Conservation (phyloP, 2,329 filamentous ascomycete genomes). For the Verticillium isaacii region DNA sequence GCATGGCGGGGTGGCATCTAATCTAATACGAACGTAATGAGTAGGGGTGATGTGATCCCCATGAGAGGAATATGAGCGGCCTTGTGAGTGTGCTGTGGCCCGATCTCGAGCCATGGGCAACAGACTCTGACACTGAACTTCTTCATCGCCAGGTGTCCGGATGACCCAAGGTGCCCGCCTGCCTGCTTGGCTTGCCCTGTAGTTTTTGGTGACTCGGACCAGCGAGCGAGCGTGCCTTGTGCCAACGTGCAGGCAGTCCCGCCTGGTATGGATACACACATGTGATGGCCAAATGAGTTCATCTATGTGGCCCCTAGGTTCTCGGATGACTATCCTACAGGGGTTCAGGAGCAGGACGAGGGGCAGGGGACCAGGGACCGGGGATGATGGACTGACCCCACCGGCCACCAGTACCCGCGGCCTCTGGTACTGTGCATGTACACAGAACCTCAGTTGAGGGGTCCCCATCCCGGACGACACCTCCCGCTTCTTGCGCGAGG, state of each 20-base stretch:
- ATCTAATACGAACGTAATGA: neutral
- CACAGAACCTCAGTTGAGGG: neutral
- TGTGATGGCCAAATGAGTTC: neutral
- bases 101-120: too few species aligned
- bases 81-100: neutral
- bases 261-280: neutral
- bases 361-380: neutral
- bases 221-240: neutral
- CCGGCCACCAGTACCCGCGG: neutral
- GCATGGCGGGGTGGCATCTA: neutral
- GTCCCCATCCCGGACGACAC: neutral
- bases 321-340: neutral
- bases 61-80: neutral
- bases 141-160: too few species aligned
- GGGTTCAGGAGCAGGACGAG: neutral
- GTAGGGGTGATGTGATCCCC: neutral
- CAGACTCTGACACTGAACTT: too few species aligned
- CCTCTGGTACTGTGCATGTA: neutral
- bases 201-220: neutral
- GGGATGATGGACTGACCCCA: neutral
- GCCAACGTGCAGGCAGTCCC: neutral
- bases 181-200: too few species aligned
- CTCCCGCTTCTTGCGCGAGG: neutral
- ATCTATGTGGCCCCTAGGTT: neutral
- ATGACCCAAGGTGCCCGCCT: too few species aligned